Conservation (phyloP, 257 asterid species). For the Salvia hispanica region DNA sequence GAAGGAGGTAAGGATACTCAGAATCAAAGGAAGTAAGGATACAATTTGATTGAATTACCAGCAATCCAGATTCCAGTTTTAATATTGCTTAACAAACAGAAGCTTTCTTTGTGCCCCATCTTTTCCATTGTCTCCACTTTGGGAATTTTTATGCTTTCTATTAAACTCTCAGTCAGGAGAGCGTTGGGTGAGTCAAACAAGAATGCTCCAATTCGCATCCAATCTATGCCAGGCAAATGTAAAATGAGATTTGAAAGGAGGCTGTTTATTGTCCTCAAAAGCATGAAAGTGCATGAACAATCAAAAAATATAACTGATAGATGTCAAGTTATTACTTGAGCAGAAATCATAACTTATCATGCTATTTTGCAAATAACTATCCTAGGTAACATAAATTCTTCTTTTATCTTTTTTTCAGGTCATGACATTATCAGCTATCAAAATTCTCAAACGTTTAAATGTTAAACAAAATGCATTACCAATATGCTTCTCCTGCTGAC, state of each 20-base stretch:
- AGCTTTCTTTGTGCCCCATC: slow-evolving; percentile 32
- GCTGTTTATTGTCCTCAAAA: slow-evolving; percentile 7
- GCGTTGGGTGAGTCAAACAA: slow-evolving; percentile 67
- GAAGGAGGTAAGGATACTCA: slow-evolving; percentile 19
- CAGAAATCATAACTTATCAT: neutral
- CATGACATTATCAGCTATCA: neutral
- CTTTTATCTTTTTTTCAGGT: no score
- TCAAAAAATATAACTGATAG: neutral
- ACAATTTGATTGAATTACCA: slow-evolving; percentile 48
- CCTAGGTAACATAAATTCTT: no score
- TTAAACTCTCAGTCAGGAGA: slow-evolving; percentile 60
- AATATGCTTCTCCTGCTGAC: slow-evolving; percentile 87
- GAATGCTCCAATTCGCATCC: slow-evolving; percentile 97
- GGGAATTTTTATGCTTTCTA: slow-evolving; percentile 45
- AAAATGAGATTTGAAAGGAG: neutral
- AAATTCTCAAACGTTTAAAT: slow-evolving; percentile 8
- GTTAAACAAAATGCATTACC: slow-evolving; percentile 47
- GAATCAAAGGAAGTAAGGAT: slow-evolving; percentile 1
- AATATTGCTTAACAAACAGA: slow-evolving; percentile 57
- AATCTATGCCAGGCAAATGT: slow-evolving; percentile 47
- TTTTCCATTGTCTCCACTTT: slow-evolving; percentile 42
- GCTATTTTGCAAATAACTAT: neutral
- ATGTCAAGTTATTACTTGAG: slow-evolving; percentile 15
- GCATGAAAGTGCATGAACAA: slow-evolving; percentile 16
- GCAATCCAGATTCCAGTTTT: slow-evolving; percentile 95